Evolutionary conservation across 1,284 basidiomycete species (phyloP), one percentile per base, ranked within the genome.

Genomic region (Serendipita sp.): DNA sequence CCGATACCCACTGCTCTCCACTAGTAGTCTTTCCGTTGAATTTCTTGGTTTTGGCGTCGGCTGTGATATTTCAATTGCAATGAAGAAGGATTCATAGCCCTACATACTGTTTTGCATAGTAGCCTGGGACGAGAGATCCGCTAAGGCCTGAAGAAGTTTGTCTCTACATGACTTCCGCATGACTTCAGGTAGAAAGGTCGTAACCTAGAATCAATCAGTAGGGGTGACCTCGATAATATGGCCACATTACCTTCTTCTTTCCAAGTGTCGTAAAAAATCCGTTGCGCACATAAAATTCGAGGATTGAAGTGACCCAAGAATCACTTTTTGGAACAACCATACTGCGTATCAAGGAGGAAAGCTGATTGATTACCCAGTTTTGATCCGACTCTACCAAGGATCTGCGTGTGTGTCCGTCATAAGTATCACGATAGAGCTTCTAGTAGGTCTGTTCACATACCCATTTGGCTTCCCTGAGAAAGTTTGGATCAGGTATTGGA

Each of bases 321-420:
- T 95, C 91, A 62, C 81, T 78, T 71, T 91, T 93, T 5, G 89
- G 89, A 44, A 97, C 82, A 0, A 84, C 79, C 3, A 83, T 82
- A 70, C 92, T 94, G 62, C 88, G 84, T 65, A 93, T 77, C 43
- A 97, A 79, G 6, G 82, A 80, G 8, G 83, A 76, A 30, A 97
- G 76, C 74, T 98, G 95, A 64, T 97, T 93, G 53, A 91, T 79
- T 26, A 91, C 83, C 93, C 94, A 98, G 45, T 74, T 75, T 61
- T 91, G 77, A 71, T 58, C 74, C 70, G 17, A 73, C 49, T 53
- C 67, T 67, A 15, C 68, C 65, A n/a, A 67, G 63, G 55, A 73
- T 72, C 60, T 47, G n/a, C 41, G 29, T 3, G 55, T 66, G 43
- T 13, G 43, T 44, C 3, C 12, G 12, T 17, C 26, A 10, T 38